A percentile compares a stretch with the other conserved stretches of the same genome.
phyloP scores from a whole-genome alignment of 495 filamentous ascomycete species.

The Stereocaulon alpinum region DNA sequence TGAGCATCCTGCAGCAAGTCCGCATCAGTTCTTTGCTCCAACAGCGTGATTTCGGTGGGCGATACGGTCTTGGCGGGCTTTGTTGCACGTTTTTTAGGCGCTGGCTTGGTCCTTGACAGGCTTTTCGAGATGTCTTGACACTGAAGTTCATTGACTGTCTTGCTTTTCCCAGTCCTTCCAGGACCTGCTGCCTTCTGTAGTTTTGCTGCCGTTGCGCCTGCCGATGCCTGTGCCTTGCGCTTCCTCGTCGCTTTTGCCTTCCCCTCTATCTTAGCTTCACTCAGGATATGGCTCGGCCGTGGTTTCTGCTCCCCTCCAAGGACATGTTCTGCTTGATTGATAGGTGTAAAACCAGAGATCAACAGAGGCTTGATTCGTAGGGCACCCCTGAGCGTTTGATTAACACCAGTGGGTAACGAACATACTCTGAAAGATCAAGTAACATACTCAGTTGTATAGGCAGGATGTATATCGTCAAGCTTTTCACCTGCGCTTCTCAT shows the following conservation, averaged over 20 bases:
- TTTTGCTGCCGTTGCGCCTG: background rate
- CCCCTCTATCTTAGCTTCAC: background rate
- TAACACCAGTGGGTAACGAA: background rate
- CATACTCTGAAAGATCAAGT: background rate
- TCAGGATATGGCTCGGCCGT: background rate
- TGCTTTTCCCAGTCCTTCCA: background rate
- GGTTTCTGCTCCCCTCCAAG: background rate
- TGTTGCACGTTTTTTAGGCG: background rate
- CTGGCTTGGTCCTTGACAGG: slow-evolving; percentile 7
- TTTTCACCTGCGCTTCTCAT: slow-evolving; percentile 4
- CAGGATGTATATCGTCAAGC: background rate
- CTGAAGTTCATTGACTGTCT: background rate
- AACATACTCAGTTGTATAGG: background rate
- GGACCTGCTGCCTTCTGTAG: background rate
- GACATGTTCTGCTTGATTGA: slow-evolving; percentile 4
- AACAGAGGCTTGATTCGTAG: background rate
- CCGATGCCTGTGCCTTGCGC: slow-evolving; percentile 6
- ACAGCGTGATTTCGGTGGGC: background rate
- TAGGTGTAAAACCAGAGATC: slow-evolving; percentile 14
- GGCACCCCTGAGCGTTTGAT: background rate
- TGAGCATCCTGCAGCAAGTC: background rate
- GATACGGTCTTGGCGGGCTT: background rate
- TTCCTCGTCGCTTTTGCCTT: background rate
- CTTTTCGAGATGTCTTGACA: slow-evolving; percentile 10
- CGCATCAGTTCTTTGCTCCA: background rate